These are phyloP conservation scores for Aspergillus olivimuriae DNA, from an alignment of 495 filamentous ascomycete genomes.

Conservation along the genomic window DNA sequence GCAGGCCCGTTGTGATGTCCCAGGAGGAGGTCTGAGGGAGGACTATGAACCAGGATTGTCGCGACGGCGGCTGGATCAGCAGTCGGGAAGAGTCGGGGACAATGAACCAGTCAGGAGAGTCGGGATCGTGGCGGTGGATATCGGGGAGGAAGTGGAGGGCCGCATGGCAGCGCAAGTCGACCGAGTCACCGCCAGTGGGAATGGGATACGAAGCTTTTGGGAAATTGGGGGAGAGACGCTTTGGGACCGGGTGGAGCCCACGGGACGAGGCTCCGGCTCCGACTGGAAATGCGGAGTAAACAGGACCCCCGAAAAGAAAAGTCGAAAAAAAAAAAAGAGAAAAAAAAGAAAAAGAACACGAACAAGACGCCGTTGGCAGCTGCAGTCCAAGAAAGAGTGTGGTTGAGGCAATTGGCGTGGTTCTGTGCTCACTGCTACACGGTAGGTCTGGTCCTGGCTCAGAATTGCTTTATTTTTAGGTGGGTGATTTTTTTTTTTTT, in stretches of 20 bases:
- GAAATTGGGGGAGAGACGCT: conserved; percentile 17
- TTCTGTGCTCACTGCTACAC: neutral
- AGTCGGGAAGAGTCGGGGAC: conserved; percentile 40
- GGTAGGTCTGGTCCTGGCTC: neutral
- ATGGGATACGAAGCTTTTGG: conserved; percentile 29
- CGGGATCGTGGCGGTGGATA: conserved; percentile 28
- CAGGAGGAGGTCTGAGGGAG: conserved; percentile 15
- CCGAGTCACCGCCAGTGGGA: conserved; percentile 26
- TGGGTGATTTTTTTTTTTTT: neutral
- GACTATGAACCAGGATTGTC: conserved; percentile 27
- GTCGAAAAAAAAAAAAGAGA: conserved; percentile 1
- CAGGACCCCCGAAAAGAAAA: no score
- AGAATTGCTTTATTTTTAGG: neutral
- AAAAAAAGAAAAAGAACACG: conserved; percentile 6
- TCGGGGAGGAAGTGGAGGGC: conserved; percentile 18
- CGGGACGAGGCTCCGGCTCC: neutral
- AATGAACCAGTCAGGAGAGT: conserved; percentile 24
- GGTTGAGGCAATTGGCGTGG: neutral
- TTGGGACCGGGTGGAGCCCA: conserved; percentile 4
- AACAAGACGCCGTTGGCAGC: neutral
- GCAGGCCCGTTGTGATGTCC: conserved; percentile 18
- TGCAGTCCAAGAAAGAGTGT: no score
- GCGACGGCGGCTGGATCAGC: conserved; percentile 22
- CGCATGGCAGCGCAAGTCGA: conserved; percentile 38
- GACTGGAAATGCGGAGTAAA: conserved; percentile 1